Conservation (phyloP, 106 monocot genomes). For the Allium cepa region DNA sequence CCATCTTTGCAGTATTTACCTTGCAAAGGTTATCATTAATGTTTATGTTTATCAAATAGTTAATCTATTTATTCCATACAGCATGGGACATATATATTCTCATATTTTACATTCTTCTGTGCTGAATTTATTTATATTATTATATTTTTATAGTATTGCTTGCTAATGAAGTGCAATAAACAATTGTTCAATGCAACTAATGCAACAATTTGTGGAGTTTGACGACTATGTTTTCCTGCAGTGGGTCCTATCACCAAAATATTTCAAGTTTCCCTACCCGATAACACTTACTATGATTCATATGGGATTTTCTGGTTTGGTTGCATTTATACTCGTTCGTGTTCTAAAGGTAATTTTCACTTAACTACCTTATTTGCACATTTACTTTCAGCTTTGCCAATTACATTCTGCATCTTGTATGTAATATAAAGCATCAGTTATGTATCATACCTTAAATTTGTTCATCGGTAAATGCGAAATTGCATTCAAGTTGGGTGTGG, state of each 20-base stretch:
- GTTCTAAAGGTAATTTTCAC: constrained; percentile 71
- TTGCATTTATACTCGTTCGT: constrained; percentile 81
- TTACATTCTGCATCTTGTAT: not conserved
- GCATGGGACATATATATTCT: not conserved
- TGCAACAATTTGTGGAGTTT: not conserved
- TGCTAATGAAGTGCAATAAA: not conserved
- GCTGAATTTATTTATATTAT: not conserved
- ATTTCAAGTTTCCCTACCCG: constrained; percentile 94
- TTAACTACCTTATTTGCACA: not conserved
- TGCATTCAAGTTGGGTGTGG: not conserved
- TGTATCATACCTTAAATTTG: not conserved
- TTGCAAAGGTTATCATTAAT: too few relatives aligned
- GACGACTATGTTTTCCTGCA: constrained; percentile 25
- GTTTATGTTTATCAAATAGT: not conserved
- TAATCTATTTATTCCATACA: not conserved
- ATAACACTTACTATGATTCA: constrained; percentile 98
- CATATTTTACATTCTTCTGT: not conserved
- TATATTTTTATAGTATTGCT: not conserved
- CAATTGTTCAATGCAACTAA: not conserved
- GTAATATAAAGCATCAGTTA: not conserved
- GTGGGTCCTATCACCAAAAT: constrained; percentile 92
- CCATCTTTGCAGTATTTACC: too few relatives aligned
- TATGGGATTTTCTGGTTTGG: constrained; percentile 90
- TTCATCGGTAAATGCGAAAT: not conserved
- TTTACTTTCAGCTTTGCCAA: not conserved